phyloP scores from a whole-genome alignment of 768 basidiomycete genomes.

The Auricularia cornea region DNA sequence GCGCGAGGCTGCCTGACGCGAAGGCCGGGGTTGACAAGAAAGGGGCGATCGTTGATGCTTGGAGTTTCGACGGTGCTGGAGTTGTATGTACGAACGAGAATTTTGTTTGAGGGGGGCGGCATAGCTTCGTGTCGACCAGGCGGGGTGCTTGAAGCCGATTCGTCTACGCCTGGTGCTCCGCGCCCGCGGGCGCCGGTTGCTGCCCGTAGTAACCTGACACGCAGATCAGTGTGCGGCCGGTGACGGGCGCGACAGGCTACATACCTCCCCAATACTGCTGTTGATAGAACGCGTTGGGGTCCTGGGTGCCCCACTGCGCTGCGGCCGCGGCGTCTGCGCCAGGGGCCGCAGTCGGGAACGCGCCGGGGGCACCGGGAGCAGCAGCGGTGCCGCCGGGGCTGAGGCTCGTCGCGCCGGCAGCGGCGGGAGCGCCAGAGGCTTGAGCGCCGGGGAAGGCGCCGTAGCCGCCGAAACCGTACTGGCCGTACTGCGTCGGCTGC shows the following conservation, averaged over 20 bases:
- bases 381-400: slow-evolving; percentile 5
- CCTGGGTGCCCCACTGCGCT: slow-evolving; percentile 71
- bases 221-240: background rate
- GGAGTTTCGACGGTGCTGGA: background rate
- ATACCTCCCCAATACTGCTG: slow-evolving; percentile 16
- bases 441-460: slow-evolving; percentile 29
- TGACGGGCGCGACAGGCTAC: background rate
- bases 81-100: background rate
- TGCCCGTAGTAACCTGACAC: slow-evolving; percentile 71
- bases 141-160: slow-evolving; percentile 16
- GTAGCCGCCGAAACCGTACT: slow-evolving; percentile 65
- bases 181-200: slow-evolving; percentile 41
- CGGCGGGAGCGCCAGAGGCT: slow-evolving; percentile 48
- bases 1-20: background rate
- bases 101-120: background rate
- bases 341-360: slow-evolving; percentile 47
- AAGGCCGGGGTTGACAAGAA: background rate
- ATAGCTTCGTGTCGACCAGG: background rate
- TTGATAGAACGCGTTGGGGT: slow-evolving; percentile 39
- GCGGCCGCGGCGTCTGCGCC: slow-evolving; percentile 45
- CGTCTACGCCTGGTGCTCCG: slow-evolving; percentile 34
- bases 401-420: background rate
- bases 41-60: background rate
- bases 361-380: slow-evolving; percentile 16
- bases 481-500: slow-evolving; percentile 69